phyloP scores from a whole-genome alignment of 2,329 filamentous ascomycete genomes.

The Ciborinia camelliae region DNA sequence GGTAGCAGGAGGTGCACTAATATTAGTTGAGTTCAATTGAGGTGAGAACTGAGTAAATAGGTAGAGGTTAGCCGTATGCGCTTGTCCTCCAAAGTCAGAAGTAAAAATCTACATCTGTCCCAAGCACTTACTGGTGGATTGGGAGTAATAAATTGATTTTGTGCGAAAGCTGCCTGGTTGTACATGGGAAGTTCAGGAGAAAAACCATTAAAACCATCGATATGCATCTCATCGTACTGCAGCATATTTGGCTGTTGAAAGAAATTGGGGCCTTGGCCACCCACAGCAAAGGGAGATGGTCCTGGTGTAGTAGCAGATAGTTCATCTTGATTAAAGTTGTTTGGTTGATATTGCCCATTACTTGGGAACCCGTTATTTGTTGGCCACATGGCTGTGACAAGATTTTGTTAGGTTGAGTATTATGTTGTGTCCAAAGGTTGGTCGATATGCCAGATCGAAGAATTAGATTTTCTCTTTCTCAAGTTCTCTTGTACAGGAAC shows the following conservation, averaged over 20 bases:
- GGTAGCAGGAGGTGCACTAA: slow-evolving; percentile 17
- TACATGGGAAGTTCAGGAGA: slow-evolving; percentile 28
- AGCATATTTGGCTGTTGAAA: slow-evolving; percentile 26
- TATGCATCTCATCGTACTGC: slow-evolving; percentile 25
- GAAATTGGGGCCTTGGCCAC: slow-evolving; percentile 23
- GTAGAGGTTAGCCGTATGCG: slow-evolving; percentile 23
- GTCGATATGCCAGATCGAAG: background rate
- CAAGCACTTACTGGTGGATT: slow-evolving; percentile 30
- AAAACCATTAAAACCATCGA: slow-evolving; percentile 24
- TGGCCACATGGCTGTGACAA: slow-evolving; percentile 30
- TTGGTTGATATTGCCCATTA: slow-evolving; percentile 28
- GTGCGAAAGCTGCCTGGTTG: slow-evolving; percentile 28
- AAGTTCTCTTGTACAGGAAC: background rate
- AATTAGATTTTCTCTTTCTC: background rate
- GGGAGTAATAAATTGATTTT: slow-evolving; percentile 29
- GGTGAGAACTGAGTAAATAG: slow-evolving; percentile 28
- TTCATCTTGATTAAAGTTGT: slow-evolving; percentile 32
- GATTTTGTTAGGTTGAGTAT: background rate
- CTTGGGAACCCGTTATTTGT: slow-evolving; percentile 31
- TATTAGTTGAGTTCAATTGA: slow-evolving; percentile 24
- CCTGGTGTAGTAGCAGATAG: slow-evolving; percentile 4
- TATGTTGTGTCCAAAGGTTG: slow-evolving; percentile 5
- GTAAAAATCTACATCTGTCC: slow-evolving; percentile 5
- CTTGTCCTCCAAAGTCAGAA: slow-evolving; percentile 7
- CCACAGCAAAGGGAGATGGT: slow-evolving; percentile 21